These are phyloP conservation scores for Ceriops decandra DNA, from an alignment of 345 rosid genomes.

Conservation along the genomic window DNA sequence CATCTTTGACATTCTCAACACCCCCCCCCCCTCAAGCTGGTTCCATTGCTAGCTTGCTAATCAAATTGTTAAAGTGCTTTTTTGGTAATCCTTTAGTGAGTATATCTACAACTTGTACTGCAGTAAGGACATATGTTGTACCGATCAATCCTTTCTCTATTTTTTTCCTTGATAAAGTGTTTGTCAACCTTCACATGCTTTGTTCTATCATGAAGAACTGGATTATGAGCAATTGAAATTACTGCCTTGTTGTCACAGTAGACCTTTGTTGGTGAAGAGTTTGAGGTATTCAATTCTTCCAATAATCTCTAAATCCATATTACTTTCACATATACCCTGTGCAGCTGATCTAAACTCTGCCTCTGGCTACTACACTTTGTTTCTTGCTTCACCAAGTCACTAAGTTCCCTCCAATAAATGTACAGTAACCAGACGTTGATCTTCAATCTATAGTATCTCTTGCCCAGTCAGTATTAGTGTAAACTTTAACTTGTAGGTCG, in stretches of 20 bases:
- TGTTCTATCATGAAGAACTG: neutral
- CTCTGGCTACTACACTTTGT: neutral
- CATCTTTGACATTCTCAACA: no score
- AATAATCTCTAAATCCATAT: no score
- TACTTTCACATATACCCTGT: neutral
- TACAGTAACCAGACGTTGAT: neutral
- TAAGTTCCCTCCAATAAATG: neutral
- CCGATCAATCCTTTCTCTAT: neutral
- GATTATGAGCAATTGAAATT: neutral
- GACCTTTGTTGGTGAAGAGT: no score
- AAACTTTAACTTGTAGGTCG: no score
- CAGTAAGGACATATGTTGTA: neutral
- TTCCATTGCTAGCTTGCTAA: no score
- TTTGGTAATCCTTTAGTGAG: conserved; percentile 3
- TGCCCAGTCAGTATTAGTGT: neutral
- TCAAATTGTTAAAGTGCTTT: neutral
- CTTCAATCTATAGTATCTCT: neutral
- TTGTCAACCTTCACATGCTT: neutral
- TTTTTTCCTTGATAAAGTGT: conserved; percentile 1
- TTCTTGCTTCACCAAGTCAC: neutral
- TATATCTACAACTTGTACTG: neutral
- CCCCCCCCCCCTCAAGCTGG: no score
- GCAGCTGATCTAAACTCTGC: neutral
- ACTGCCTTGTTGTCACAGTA: neutral
- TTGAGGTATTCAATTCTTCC: no score